phyloP scores from a whole-genome alignment of 1,139 yeast genomes.

The Taphrina communis region DNA sequence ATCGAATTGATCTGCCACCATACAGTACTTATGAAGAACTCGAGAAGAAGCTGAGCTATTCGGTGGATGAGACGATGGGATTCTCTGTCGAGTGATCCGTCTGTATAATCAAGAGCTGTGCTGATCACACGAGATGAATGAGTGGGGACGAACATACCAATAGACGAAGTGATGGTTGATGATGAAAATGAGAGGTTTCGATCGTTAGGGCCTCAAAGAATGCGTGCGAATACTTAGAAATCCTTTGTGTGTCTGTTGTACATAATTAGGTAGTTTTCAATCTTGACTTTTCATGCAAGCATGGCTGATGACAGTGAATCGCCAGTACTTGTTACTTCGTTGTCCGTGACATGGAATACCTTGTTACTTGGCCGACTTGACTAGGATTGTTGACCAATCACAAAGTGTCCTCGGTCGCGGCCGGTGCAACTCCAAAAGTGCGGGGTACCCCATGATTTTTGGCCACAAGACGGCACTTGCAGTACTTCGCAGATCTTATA shows the following conservation, averaged over 20 bases:
- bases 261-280: conserved; percentile 6
- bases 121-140: background rate
- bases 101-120: too few relatives aligned
- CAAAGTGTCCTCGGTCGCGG: background rate
- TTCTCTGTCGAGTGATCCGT: conserved; percentile 56
- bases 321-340: too few relatives aligned
- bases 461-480: conserved; percentile 5
- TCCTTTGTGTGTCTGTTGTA: conserved; percentile 1
- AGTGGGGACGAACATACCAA: background rate
- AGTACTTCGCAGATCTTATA: background rate
- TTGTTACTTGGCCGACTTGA: too few relatives aligned
- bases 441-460: conserved; percentile 16
- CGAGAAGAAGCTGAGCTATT: conserved; percentile 80
- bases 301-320: too few relatives aligned
- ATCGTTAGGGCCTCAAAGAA: background rate
- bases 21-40: conserved; percentile 75
- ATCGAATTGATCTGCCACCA: conserved; percentile 89
- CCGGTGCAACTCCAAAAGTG: background rate
- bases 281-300: background rate
- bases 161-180: background rate
- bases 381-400: background rate
- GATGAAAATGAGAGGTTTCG: background rate
- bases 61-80: conserved; percentile 93
- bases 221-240: conserved; percentile 1
- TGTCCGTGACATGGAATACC: too few relatives aligned